phyloP scores from a whole-genome alignment of 345 rosid genomes.

The Cardamine resedifolia region DNA sequence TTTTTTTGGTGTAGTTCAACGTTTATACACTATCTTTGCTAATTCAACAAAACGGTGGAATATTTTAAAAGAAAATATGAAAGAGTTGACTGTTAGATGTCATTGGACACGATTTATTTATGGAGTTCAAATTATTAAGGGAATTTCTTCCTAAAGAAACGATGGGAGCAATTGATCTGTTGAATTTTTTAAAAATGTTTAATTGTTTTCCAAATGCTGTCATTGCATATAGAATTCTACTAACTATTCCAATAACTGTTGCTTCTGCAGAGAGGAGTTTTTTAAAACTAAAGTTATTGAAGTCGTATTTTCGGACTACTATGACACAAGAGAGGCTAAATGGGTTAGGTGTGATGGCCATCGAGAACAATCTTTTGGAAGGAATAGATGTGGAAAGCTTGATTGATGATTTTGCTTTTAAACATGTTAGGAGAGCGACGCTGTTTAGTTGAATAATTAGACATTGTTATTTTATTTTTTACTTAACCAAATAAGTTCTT shows the following conservation, averaged over 20 bases:
- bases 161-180: background rate
- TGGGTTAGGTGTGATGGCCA: background rate
- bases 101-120: background rate
- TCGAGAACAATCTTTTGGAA: no score
- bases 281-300: background rate
- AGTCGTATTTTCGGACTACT: background rate
- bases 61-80: no score
- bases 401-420: no score
- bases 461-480: no score
- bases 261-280: background rate
- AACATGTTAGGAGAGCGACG: no score
- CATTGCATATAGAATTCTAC: background rate
- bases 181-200: background rate
- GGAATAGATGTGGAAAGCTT: no score
- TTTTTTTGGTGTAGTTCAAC: no score
- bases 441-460: no score
- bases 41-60: no score
- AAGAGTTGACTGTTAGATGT: no score
- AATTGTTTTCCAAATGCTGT: background rate
- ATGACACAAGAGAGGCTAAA: background rate
- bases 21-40: no score
- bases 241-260: background rate
- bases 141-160: background rate
- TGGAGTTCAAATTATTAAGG: background rate
- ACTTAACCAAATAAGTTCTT: no score